Evolutionary conservation across 495 filamentous ascomycete genomes (phyloP), one percentile per base, ranked within the genome.

Genomic region (Penicillium coffeae): DNA sequence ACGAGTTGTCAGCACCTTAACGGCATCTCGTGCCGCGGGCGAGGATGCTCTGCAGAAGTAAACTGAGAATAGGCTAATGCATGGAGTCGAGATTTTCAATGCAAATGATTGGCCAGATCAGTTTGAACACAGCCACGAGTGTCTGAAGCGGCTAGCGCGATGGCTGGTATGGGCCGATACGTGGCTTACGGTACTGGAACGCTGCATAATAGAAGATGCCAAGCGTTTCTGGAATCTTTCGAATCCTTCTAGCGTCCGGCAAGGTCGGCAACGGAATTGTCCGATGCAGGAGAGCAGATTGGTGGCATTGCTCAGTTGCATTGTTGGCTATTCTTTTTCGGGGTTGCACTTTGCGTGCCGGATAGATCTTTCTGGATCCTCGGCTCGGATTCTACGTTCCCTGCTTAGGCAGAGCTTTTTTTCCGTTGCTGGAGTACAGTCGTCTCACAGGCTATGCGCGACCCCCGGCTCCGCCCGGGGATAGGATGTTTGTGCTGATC

Each of bases 231-330:
- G 30, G 43, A 51, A 48, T 38, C 33, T 56, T 44, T 51, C 40
- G 42, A 50, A 56, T 27, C 53, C 53, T 56, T 56, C 53, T 56
- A 56, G 48, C 32, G 47, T 25, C 52, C 48, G 48, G 45, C 35
- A 48, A 41, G 14, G 4, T 39, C 45, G 48, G 53, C 53, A 56
- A 43, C 48, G 53, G 53, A 39, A 50, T 51, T 51, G 39, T 51
- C 53, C 53, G 53, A 33, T 20, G 40, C 21, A 36, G 32, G 27
- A 30, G 25, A 30, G 5, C 25, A 5, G 25, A 30, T 30, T 30
- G 10, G 25, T 30, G 5, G 25, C 25, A 4, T 30, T 10, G 25
- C 10, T 30, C 10, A 30, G 25, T 30, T 30, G 25, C 25, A 30
- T 4, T 30, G 5, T 30, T 30, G 4, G 5, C 25, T 10, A 4